phyloP scores from a whole-genome alignment of 2,329 filamentous ascomycete genomes.

The Pestalotiopsis sp. region DNA sequence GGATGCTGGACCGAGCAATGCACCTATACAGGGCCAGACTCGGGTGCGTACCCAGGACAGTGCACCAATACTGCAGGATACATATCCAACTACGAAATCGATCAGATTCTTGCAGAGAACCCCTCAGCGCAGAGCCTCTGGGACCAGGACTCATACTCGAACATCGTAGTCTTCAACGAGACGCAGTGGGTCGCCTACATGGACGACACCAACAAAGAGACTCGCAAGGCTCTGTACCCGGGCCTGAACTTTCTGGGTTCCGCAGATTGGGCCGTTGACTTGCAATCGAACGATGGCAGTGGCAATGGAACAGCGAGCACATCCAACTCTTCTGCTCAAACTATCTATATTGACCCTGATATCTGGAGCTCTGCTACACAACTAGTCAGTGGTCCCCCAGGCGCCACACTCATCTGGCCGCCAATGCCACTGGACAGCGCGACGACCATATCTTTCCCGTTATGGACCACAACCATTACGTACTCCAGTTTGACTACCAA shows the following conservation, averaged over 20 bases:
- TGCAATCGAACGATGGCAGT: conserved; percentile 18
- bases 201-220: conserved; percentile 26
- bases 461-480: neutral
- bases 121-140: neutral
- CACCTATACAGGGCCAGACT: conserved; percentile 26
- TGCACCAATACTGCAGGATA: conserved; percentile 36
- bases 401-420: no score
- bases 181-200: conserved; percentile 38
- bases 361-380: no score
- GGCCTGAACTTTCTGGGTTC: conserved; percentile 33
- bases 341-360: no score
- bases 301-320: neutral
- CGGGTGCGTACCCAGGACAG: conserved; percentile 24
- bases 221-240: conserved; percentile 22
- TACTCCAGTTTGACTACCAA: neutral
- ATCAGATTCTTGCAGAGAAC: neutral
- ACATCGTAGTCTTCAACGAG: conserved; percentile 35
- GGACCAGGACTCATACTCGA: neutral
- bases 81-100: conserved; percentile 34
- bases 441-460: no score
- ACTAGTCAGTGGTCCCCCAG: no score
- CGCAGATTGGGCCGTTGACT: conserved; percentile 39
- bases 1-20: conserved; percentile 28
- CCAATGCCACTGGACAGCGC: no score
- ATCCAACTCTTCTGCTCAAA: neutral